phyloP scores from a whole-genome alignment of 1,284 basidiomycete species.

The Leccinum laetum region DNA sequence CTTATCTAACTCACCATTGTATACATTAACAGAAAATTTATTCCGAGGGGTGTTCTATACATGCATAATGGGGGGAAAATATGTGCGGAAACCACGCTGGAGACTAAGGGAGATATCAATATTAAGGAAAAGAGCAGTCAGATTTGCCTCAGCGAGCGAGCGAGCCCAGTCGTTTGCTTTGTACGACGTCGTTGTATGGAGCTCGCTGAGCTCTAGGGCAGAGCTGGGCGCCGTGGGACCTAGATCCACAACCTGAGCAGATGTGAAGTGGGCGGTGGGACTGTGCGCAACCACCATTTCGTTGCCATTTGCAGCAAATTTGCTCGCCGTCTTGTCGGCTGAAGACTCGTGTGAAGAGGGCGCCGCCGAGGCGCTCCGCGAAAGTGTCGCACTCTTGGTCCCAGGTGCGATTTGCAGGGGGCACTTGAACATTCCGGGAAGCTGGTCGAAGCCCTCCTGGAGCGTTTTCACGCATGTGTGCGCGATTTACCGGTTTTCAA shows the following conservation, averaged over 20 bases:
- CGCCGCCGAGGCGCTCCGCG: neutral
- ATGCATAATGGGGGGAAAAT: too few species aligned
- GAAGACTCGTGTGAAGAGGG: neutral
- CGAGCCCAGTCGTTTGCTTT: constrained; percentile 21
- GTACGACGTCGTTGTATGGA: constrained; percentile 25
- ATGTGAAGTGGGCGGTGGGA: constrained; percentile 13
- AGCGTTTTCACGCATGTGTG: too few species aligned
- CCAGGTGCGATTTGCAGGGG: constrained; percentile 1
- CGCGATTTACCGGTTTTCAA: too few species aligned
- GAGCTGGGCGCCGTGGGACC: constrained; percentile 24
- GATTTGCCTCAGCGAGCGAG: too few species aligned
- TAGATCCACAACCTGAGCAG: constrained; percentile 26
- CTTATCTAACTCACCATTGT: too few species aligned
- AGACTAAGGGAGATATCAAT: too few species aligned
- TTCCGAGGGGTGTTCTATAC: too few species aligned
- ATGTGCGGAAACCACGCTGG: too few species aligned
- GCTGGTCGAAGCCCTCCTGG: too few species aligned
- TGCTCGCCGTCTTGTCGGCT: neutral
- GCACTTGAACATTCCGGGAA: too few species aligned
- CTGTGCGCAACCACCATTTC: neutral
- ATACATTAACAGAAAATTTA: too few species aligned
- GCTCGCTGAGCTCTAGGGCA: constrained; percentile 28
- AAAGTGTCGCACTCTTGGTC: neutral
- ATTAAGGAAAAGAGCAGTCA: too few species aligned
- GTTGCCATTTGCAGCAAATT: constrained; percentile 6